Evolutionary conservation across 2,329 filamentous ascomycete species (phyloP), one percentile per base, ranked within the genome.

Genomic region (Rosellinia necatrix): DNA sequence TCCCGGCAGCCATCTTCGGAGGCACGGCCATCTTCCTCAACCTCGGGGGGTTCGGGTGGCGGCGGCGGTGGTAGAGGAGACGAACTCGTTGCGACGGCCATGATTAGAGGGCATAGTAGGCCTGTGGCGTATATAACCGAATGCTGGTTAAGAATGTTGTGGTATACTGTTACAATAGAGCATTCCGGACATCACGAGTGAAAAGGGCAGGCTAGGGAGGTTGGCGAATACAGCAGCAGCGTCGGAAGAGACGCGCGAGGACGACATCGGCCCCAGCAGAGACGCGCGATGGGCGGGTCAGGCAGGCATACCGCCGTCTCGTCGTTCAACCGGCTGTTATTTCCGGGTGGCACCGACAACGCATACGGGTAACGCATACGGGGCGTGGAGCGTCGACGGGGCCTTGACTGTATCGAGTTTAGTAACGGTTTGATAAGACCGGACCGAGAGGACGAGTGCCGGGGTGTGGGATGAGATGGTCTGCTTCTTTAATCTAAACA

Each of bases 271-370:
- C 40, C 34, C 50, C 54, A 43, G 10, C 15, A 27, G 38, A 58
- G 21, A 32, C 42, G 44, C 42, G 44, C 27, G 40, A 43, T 49
- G 40, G 37, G 56, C 56, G 56, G 51, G 56, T 48, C 56, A 30
- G 12, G 29, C 19, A 51, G 37, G 12, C 12, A 40, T 34, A 54
- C 29, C 17, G 43, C n/a, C n/a, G 27, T n/a, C 40, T 40, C 40
- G 50, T 41, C 50, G 46, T 48, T 48, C 47, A 48, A 37, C 35
- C 51, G 46, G 56, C 17, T 13, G 46, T 58, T 58, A 55, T 58
- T 55, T 27, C 56, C 51, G 51, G 12, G 40, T 19, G 12, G 9
- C 29, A 15, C n/a, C 17, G 30, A 41, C 7, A 30, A 49, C 25
- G 44, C 25, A 44, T 46, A 32, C 22, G 35, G 43, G 55, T n/a